Evolutionary conservation across 2,329 filamentous ascomycete species (phyloP).

Genomic region (Aspergillus costaricaensis): DNA sequence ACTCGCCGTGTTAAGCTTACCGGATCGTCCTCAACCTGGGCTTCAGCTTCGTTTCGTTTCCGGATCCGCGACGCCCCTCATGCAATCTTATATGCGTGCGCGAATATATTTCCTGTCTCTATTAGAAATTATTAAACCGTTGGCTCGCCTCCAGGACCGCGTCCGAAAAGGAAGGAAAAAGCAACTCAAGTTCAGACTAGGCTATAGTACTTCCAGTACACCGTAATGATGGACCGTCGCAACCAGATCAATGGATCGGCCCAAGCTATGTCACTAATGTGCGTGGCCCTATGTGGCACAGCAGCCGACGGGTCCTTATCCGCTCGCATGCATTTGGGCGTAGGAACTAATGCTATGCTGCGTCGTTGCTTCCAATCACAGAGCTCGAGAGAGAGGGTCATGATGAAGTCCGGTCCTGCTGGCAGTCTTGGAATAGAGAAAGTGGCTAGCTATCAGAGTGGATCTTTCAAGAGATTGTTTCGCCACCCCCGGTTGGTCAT

Average conservation of each 20-base stretch:
- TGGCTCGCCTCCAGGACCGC: neutral
- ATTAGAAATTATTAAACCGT: slow-evolving; percentile 1
- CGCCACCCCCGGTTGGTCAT: neutral
- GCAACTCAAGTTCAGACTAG: slow-evolving; percentile 3
- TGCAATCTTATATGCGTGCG: slow-evolving; percentile 15
- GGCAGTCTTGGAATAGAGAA: neutral
- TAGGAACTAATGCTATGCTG: slow-evolving; percentile 22
- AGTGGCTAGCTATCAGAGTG: neutral
- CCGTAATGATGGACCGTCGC: slow-evolving; percentile 16
- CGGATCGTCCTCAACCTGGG: slow-evolving; percentile 10
- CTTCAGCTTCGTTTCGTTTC: slow-evolving; percentile 9
- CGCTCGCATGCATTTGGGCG: slow-evolving; percentile 20
- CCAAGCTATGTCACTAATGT: slow-evolving; percentile 20
- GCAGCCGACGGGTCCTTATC: slow-evolving; percentile 17
- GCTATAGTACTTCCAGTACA: slow-evolving; percentile 2
- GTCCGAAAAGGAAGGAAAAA: slow-evolving; percentile 10
- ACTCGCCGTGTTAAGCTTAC: slow-evolving; percentile 16
- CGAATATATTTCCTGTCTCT: neutral
- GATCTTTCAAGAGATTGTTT: neutral
- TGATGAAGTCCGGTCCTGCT: neutral
- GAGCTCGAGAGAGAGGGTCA: neutral
- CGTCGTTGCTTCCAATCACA: slow-evolving; percentile 11
- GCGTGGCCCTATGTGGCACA: slow-evolving; percentile 20
- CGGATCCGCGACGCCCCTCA: slow-evolving; percentile 7
- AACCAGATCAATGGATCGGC: slow-evolving; percentile 12